phyloP scores from a whole-genome alignment of 2,329 filamentous ascomycete species.

The Calonectria pseudoreteaudii region DNA sequence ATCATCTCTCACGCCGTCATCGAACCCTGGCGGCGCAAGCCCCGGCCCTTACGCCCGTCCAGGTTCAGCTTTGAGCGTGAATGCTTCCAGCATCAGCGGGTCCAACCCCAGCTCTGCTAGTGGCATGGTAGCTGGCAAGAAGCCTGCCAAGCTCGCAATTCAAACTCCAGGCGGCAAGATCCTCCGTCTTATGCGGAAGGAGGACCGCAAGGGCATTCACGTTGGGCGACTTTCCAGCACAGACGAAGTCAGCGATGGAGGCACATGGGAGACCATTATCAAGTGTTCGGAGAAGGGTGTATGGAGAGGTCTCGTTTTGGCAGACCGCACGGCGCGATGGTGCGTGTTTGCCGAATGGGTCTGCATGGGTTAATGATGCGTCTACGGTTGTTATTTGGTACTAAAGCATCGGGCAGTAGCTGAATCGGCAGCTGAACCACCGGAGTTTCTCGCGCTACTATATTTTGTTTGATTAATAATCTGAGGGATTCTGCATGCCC shows the following conservation, averaged over 20 bases:
- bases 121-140: constrained; percentile 70
- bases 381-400: neutral
- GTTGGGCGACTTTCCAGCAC: constrained; percentile 57
- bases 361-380: constrained; percentile 57
- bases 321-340: constrained; percentile 86
- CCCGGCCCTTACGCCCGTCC: constrained; percentile 74
- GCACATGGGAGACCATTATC: constrained; percentile 89
- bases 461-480: constrained; percentile 39
- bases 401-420: neutral
- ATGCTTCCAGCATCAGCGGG: constrained; percentile 66
- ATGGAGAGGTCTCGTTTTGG: constrained; percentile 85
- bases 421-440: constrained; percentile 18
- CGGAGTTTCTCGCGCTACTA: constrained; percentile 38
- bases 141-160: constrained; percentile 95
- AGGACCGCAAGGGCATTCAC: constrained; percentile 70
- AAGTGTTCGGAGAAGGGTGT: constrained; percentile 86
- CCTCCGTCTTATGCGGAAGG: constrained; percentile 85
- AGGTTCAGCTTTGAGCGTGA: constrained; percentile 73
- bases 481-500: constrained; percentile 40
- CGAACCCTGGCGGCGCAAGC: constrained; percentile 61
- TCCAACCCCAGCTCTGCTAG: constrained; percentile 68
- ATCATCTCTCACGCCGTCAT: constrained; percentile 57
- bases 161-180: constrained; percentile 97
- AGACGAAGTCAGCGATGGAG: constrained; percentile 75
- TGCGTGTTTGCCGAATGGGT: constrained; percentile 94